Conservation (phyloP, 805 yeast genomes). For the Lipomyces yamanashiensis region DNA sequence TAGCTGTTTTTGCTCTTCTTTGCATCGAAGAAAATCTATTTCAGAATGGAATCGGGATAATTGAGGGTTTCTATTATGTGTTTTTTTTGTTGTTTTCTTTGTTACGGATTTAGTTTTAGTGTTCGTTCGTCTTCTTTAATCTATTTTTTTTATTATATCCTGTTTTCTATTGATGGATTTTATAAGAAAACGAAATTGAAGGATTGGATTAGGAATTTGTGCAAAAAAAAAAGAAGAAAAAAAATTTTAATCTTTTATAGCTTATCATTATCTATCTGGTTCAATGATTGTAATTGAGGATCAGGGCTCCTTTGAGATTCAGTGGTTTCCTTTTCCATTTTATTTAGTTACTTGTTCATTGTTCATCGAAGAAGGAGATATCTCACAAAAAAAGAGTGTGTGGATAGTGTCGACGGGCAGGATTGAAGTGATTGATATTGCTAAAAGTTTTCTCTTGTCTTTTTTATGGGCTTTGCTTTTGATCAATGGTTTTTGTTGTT, state of each 20-base stretch:
- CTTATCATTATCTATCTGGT: background rate
- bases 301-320: too few species aligned
- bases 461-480: too few species aligned
- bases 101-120: slow-evolving; percentile 15
- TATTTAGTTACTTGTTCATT: too few species aligned
- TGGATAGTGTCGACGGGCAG: too few species aligned
- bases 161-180: slow-evolving; percentile 7
- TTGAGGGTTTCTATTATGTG: background rate
- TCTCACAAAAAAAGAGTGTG: too few species aligned
- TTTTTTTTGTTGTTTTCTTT: slow-evolving; percentile 4
- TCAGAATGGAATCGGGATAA: background rate
- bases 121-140: slow-evolving; percentile 7
- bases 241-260: background rate
- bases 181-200: too few species aligned
- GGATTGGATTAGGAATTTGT: slow-evolving; percentile 13
- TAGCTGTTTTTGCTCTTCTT: background rate
- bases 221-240: background rate
- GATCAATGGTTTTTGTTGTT: too few species aligned
- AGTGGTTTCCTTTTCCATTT: too few species aligned
- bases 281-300: background rate
- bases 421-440: too few species aligned
- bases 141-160: slow-evolving; percentile 1
- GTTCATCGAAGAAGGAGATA: too few species aligned
- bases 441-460: too few species aligned
- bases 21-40: background rate